A percentile compares a stretch with the other conserved stretches of the same genome.
Conservation (phyloP, 805 yeast genomes). For the Candida ficus region DNA sequence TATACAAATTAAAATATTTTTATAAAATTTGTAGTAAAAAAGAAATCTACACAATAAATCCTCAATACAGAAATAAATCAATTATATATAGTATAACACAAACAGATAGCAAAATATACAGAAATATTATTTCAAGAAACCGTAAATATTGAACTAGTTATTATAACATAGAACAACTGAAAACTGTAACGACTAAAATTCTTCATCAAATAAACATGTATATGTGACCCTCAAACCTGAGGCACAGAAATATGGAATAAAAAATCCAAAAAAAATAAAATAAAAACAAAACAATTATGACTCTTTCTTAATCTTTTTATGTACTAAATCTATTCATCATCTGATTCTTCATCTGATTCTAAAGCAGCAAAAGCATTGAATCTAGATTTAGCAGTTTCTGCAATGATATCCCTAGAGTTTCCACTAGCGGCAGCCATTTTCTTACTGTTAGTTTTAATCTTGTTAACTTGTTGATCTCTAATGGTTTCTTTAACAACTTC, state of each 20-base stretch:
- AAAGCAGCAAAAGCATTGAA: conserved; percentile 84
- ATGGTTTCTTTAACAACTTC: conserved; percentile 44
- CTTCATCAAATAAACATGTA: conserved; percentile 2
- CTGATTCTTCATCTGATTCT: conserved; percentile 20
- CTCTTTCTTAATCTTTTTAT: neutral
- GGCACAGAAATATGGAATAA: neutral
- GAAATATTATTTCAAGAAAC: neutral
- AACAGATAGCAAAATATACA: neutral
- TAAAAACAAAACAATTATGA: conserved; percentile 1
- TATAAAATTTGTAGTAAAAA: neutral
- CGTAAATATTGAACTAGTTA: neutral
- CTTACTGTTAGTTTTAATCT: conserved; percentile 66
- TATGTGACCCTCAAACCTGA: neutral
- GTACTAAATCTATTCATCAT: neutral
- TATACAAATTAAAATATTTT: neutral
- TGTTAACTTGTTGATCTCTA: conserved; percentile 33
- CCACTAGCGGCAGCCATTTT: conserved; percentile 72
- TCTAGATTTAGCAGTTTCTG: conserved; percentile 58
- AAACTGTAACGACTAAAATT: conserved; percentile 1
- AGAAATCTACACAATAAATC: neutral
- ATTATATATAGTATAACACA: neutral
- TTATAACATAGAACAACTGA: too few relatives aligned
- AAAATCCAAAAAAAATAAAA: neutral
- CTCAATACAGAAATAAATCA: neutral
- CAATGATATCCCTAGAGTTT: conserved; percentile 63